Percentiles rank a stretch among this genome's conserved stretches.
Evolutionary conservation across 1,284 basidiomycete genomes (phyloP).

Genomic region (Cutaneotrichosporon dermatis): DNA sequence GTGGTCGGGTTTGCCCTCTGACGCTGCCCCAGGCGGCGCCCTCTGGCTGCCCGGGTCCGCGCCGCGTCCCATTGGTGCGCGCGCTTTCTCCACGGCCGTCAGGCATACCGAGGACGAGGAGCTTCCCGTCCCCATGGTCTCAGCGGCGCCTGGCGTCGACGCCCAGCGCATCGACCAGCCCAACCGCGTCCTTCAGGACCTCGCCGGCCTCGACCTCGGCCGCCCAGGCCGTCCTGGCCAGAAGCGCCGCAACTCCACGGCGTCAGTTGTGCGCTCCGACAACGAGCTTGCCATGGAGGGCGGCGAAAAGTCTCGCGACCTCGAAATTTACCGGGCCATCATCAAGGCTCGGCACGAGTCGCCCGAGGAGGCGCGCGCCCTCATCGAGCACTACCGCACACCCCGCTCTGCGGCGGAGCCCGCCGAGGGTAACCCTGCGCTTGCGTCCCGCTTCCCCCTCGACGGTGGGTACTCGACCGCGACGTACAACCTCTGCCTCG

Average conservation of each 20-base stretch:
- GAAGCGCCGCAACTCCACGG: slow-evolving; percentile 32
- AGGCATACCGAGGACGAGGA: slow-evolving; percentile 5
- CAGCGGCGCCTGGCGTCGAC: slow-evolving; percentile 8
- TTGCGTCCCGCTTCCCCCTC: slow-evolving; percentile 27
- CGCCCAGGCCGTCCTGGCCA: slow-evolving; percentile 20
- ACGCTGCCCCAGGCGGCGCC: slow-evolving; percentile 14
- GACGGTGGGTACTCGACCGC: slow-evolving; percentile 28
- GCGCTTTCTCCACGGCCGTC: slow-evolving; percentile 27
- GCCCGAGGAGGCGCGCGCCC: slow-evolving; percentile 5
- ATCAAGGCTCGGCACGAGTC: background rate
- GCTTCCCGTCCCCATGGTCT: slow-evolving; percentile 6
- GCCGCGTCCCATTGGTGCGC: slow-evolving; percentile 17
- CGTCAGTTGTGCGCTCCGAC: slow-evolving; percentile 18
- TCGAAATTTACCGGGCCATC: slow-evolving; percentile 1
- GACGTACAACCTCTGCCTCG: slow-evolving; percentile 66
- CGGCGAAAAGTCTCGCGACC: background rate
- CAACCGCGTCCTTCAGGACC: slow-evolving; percentile 41
- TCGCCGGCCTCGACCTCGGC: slow-evolving; percentile 37
- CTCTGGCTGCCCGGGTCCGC: slow-evolving; percentile 18
- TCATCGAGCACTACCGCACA: slow-evolving; percentile 32
- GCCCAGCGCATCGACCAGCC: slow-evolving; percentile 25
- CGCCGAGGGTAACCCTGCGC: slow-evolving; percentile 12
- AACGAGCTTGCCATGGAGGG: slow-evolving; percentile 2
- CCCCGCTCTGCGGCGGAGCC: slow-evolving; percentile 3
- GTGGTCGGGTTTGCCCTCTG: slow-evolving; percentile 16